A percentile compares a stretch with the other conserved stretches of the same genome.
Conservation (phyloP, 768 basidiomycete species). For the Phanerochaete carnosa region DNA sequence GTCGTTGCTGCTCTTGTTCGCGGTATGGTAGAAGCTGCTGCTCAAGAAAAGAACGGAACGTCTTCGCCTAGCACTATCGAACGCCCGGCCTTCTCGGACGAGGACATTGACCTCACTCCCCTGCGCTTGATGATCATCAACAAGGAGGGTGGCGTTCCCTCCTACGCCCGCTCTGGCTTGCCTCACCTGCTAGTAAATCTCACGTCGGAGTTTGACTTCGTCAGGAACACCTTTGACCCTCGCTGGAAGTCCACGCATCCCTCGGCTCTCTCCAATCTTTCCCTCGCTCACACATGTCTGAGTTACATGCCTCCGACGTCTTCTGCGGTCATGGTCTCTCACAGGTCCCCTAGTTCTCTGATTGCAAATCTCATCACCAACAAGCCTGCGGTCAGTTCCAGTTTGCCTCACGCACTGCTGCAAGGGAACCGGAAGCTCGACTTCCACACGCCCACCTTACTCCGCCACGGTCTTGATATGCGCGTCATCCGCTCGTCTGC, state of each 20-base stretch:
- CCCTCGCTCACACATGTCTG: constrained; percentile 83
- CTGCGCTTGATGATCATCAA: constrained; percentile 97
- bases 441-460: constrained; percentile 86
- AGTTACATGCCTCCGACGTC: constrained; percentile 90
- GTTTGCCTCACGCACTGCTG: constrained; percentile 89
- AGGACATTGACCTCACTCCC: constrained; percentile 81
- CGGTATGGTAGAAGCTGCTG: constrained; percentile 68
- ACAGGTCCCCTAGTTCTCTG: constrained; percentile 91
- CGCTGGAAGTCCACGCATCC: constrained; percentile 79
- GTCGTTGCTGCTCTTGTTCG: constrained; percentile 84
- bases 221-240: constrained; percentile 77
- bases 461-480: constrained; percentile 86
- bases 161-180: constrained; percentile 90
- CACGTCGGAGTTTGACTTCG: constrained; percentile 80
- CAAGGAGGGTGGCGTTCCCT: constrained; percentile 93
- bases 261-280: constrained; percentile 81
- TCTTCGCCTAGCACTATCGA: constrained; percentile 25
- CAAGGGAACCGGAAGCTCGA: constrained; percentile 85
- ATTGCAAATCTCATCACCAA: constrained; percentile 98
- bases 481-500: constrained; percentile 67
- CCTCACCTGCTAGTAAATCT: constrained; percentile 97
- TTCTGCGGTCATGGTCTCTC: constrained; percentile 95
- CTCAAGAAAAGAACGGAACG: constrained; percentile 22
- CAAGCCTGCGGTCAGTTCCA: constrained; percentile 93
- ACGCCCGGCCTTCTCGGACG: constrained; percentile 36